Conservation (phyloP, 164 flowering plant genomes). For the Berberis vulgaris region DNA sequence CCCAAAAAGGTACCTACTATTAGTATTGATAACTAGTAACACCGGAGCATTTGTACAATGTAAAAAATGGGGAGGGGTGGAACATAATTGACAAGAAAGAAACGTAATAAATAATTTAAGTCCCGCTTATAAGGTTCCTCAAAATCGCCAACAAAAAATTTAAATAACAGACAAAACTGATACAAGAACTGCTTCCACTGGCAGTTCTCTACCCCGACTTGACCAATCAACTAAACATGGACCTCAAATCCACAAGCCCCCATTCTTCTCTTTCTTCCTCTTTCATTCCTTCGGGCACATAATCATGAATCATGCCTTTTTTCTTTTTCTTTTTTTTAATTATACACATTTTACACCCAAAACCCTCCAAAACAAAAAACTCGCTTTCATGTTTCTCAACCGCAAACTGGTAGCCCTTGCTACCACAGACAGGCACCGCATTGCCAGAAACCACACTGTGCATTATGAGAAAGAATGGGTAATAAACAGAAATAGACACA, state of each 20-base stretch:
- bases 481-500: slow-evolving; percentile 15
- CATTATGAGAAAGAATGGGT: slow-evolving; percentile 38
- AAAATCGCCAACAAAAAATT: background rate
- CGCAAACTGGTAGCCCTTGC: slow-evolving; percentile 18
- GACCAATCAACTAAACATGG: background rate
- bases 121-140: background rate
- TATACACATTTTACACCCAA: slow-evolving; percentile 44
- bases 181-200: background rate
- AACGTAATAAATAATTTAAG: background rate
- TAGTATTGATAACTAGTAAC: too few species aligned
- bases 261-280: background rate
- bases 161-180: slow-evolving; percentile 1
- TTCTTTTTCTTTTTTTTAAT: background rate
- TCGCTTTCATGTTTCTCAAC: background rate
- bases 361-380: background rate
- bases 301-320: slow-evolving; percentile 1
- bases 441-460: slow-evolving; percentile 20
- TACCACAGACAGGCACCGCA: slow-evolving; percentile 13
- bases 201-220: background rate
- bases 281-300: too few species aligned
- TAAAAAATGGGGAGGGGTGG: too few species aligned
- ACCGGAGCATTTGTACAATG: too few species aligned
- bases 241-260: background rate
- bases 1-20: too few species aligned
- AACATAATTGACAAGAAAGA: too few species aligned